Evolutionary conservation across 2,329 filamentous ascomycete genomes (phyloP).

Genomic region (Madurella fahalii): DNA sequence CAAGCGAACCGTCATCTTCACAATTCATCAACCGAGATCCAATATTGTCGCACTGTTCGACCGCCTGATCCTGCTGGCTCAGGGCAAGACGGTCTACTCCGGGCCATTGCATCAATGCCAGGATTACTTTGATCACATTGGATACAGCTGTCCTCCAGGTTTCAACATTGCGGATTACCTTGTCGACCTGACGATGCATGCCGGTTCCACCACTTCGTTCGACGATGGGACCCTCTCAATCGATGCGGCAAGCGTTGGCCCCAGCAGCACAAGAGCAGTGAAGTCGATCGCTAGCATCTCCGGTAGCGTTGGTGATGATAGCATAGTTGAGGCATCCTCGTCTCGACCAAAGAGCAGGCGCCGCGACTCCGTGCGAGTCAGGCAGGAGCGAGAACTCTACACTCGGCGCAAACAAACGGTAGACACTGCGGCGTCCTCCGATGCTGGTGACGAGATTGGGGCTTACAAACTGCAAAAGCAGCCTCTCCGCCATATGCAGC

Average conservation of each 20-base stretch:
- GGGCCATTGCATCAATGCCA: constrained; percentile 87
- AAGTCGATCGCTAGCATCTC: constrained; percentile 88
- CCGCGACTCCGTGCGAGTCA: constrained; percentile 74
- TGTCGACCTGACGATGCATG: constrained; percentile 97
- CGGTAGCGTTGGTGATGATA: constrained; percentile 67
- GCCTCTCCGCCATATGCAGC: constrained; percentile 41
- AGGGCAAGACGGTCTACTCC: constrained; percentile 88
- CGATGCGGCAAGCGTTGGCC: constrained; percentile 65
- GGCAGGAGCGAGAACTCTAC: constrained; percentile 86
- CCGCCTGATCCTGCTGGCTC: constrained; percentile 82
- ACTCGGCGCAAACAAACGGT: constrained; percentile 69
- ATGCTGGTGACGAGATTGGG: constrained; percentile 49
- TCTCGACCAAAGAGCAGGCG: constrained; percentile 66
- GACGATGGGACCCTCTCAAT: constrained; percentile 51
- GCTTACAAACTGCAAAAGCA: constrained; percentile 51
- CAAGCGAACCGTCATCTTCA: constrained; percentile 95
- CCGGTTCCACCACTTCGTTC: constrained; percentile 58
- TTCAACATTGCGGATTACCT: constrained; percentile 99
- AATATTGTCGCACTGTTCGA: constrained; percentile 98
- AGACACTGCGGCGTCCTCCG: constrained; percentile 60
- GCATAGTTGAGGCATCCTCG: constrained; percentile 55
- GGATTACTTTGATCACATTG: constrained; percentile 84
- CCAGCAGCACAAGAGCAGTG: constrained; percentile 81
- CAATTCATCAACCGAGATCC: constrained; percentile 94
- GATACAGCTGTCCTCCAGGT: constrained; percentile 88